These are phyloP conservation scores for Teratosphaeria nubilosa DNA, from an alignment of 2,329 filamentous ascomycete genomes.

Conservation along the genomic window DNA sequence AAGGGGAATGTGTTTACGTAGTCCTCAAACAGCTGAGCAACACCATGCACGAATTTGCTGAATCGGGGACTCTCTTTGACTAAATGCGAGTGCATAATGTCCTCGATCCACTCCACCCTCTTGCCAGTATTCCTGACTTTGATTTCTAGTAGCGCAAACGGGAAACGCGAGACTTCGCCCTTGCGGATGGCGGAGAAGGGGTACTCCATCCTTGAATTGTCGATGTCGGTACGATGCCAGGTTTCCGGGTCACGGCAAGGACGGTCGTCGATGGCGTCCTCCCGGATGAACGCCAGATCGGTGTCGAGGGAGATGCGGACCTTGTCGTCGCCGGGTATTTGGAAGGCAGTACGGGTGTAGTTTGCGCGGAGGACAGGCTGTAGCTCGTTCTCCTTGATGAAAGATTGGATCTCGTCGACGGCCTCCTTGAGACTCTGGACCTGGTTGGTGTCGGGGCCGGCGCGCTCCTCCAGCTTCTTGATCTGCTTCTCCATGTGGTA, in stretches of 20 bases:
- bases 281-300: conserved; percentile 74
- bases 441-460: conserved; percentile 56
- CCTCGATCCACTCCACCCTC: conserved; percentile 78
- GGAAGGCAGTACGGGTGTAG: conserved; percentile 89
- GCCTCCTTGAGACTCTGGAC: conserved; percentile 61
- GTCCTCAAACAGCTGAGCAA: conserved; percentile 83
- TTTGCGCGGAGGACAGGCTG: conserved; percentile 83
- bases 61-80: conserved; percentile 84
- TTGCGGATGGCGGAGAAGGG: conserved; percentile 82
- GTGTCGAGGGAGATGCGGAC: conserved; percentile 91
- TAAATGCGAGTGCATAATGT: conserved; percentile 85
- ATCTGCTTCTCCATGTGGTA: conserved; percentile 89
- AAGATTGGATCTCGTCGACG: conserved; percentile 66
- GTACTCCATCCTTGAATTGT: conserved; percentile 69
- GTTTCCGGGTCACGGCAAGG: conserved; percentile 79
- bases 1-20: conserved; percentile 93
- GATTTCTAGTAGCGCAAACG: conserved; percentile 84
- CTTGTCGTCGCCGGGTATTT: conserved; percentile 84
- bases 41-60: conserved; percentile 93
- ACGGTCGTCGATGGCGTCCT: conserved; percentile 70
- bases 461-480: conserved; percentile 69
- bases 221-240: conserved; percentile 89
- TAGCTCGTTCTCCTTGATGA: conserved; percentile 66
- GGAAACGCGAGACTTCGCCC: conserved; percentile 84
- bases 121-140: conserved; percentile 54